phyloP scores from a whole-genome alignment of 192 early-diverging fungal species.

The Gryganskiella cystojenkinii region DNA sequence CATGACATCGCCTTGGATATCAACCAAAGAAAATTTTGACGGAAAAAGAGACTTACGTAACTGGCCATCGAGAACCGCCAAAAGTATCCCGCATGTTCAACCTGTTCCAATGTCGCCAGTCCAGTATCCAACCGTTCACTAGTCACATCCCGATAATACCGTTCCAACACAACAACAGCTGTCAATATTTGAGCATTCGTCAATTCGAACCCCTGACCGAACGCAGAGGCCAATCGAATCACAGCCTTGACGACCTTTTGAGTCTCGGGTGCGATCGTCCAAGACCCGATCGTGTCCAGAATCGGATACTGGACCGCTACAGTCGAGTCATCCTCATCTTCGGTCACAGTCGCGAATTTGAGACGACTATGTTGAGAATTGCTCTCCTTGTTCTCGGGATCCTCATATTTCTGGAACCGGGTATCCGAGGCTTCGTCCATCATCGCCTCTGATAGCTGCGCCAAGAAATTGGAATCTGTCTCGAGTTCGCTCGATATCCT shows the following conservation, averaged over 20 bases:
- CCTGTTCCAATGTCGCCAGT: slow-evolving; percentile 53
- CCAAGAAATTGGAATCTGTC: slow-evolving; percentile 29
- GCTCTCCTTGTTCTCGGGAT: slow-evolving; percentile 27
- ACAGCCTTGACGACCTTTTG: slow-evolving; percentile 62
- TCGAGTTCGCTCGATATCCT: slow-evolving; percentile 29
- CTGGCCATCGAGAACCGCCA: slow-evolving; percentile 62
- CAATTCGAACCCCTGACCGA: slow-evolving; percentile 78
- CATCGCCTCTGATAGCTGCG: slow-evolving; percentile 41
- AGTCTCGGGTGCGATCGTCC: slow-evolving; percentile 63
- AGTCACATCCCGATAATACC: slow-evolving; percentile 65
- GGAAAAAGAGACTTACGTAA: slow-evolving; percentile 52
- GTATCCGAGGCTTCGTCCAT: slow-evolving; percentile 42
- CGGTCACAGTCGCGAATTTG: slow-evolving; percentile 34
- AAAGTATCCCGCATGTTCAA: slow-evolving; percentile 53
- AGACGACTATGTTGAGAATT: slow-evolving; percentile 13
- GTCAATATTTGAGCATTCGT: slow-evolving; percentile 71
- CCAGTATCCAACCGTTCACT: slow-evolving; percentile 52
- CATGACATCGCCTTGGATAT: too few species aligned
- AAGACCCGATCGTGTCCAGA: slow-evolving; percentile 45
- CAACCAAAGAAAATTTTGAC: background rate
- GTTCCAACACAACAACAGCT: slow-evolving; percentile 72
- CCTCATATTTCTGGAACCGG: slow-evolving; percentile 58
- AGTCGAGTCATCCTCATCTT: slow-evolving; percentile 29
- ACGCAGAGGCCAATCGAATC: slow-evolving; percentile 58
- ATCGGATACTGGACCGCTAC: slow-evolving; percentile 38